Base-by-base conservation (phyloP, 345 rosid species). In the Citrus maxima region DNA sequence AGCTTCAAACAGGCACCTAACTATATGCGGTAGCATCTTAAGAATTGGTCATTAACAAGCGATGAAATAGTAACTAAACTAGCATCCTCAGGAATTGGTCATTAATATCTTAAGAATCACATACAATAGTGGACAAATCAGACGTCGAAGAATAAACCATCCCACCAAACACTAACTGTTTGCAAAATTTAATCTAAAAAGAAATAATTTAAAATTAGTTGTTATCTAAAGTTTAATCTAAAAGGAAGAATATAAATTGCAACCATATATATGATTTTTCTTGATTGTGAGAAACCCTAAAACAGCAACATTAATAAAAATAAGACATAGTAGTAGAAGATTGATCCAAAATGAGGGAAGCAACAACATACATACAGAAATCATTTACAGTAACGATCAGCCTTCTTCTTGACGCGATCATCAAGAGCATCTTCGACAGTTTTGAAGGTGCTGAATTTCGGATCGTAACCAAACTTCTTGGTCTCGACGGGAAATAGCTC, bases 341-440 rank as follows among this genome's bases (percentile, higher is more conserved):
- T 65, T 16, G 35, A 27, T 55, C 28, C 10, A 42, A 70, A 34
- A 22, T 24, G 58, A 42, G 18, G 51, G 51, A 10, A 10, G 5
- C 51, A 12, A 12, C 51, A 13, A 46, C 51, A 46, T 34, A 32
- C 78, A 75, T 49, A 64, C 71, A 75, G 32, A 70, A 24, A 49
- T 73, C 90, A 93, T 89, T 95, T 95, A 81, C 98, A 95, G 80
- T 93, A 95, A 34, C 98, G 98, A 77, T 93, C 98, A 0, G 98
- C 98, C 87, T 95, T 95, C 89, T 93, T 95, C 90, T 92, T 90
- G 66, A 93, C 97, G 22, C 98, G 98, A 79, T 95, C 98, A 55
- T 95, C 97, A n/a, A 95, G 95, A 56, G 95, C 97, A 21, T 92
- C 87, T 81, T 88, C 98, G 2, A 90, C 88, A 2, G 91, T 77